Percentiles rank a stretch among this genome's conserved stretches.
These are phyloP conservation scores for Hypomontagnella monticulosa DNA, from an alignment of 495 filamentous ascomycete genomes.

Conservation along the genomic window DNA sequence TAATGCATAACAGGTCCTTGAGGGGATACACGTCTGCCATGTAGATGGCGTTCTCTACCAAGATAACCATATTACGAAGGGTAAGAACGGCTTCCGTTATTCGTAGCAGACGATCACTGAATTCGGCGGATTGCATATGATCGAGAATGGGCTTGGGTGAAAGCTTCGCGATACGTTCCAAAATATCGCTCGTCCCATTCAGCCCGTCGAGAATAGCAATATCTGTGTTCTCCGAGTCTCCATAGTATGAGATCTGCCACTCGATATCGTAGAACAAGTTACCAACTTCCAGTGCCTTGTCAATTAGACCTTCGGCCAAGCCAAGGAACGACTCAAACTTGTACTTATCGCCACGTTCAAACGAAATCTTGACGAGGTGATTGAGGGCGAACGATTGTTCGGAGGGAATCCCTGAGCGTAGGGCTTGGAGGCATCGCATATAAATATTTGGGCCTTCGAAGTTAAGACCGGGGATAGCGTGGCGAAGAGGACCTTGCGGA, in stretches of 20 bases:
- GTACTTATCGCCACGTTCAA: conserved; percentile 93
- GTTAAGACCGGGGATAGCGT: conserved; percentile 50
- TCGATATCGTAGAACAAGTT: conserved; percentile 81
- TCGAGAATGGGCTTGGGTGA: conserved; percentile 66
- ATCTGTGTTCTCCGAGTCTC: conserved; percentile 59
- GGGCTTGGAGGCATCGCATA: conserved; percentile 78
- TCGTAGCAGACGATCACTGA: conserved; percentile 73
- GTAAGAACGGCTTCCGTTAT: conserved; percentile 89
- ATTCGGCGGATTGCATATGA: conserved; percentile 77
- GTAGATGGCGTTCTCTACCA: conserved; percentile 86
- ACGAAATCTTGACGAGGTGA: conserved; percentile 94
- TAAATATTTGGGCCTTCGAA: conserved; percentile 87
- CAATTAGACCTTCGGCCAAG: conserved; percentile 86
- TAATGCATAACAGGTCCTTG: conserved; percentile 82
- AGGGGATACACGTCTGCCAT: conserved; percentile 76
- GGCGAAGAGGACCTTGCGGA: conserved; percentile 33
- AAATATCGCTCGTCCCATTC: conserved; percentile 77
- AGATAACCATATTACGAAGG: conserved; percentile 90
- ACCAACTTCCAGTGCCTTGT: conserved; percentile 79
- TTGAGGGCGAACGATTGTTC: conserved; percentile 91
- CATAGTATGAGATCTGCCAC: conserved; percentile 79
- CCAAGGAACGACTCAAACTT: conserved; percentile 92
- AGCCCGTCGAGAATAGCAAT: conserved; percentile 74
- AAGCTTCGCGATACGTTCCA: conserved; percentile 71
- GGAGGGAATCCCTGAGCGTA: conserved; percentile 79